Conservation (phyloP, 176 grass and related monocot genomes). For the Chloris gayana region DNA sequence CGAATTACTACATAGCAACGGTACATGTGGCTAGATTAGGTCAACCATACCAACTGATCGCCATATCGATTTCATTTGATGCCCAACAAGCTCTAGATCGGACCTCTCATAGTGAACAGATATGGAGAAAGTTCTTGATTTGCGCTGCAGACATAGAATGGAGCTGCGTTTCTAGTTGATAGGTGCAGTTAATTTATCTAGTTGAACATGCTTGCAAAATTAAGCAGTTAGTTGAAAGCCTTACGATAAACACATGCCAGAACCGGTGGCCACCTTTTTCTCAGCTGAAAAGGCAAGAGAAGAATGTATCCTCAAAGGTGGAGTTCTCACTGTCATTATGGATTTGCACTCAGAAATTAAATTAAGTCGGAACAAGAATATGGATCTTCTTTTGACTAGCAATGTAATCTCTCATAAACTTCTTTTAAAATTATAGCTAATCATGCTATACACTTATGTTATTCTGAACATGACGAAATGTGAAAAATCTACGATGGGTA, state of each 20-base stretch:
- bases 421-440: neutral
- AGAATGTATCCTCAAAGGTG: neutral
- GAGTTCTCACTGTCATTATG: conserved; percentile 15
- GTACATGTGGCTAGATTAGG: too few relatives aligned
- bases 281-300: neutral
- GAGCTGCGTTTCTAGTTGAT: neutral
- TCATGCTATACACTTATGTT: too few relatives aligned
- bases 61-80: too few relatives aligned
- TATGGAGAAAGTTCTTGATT: too few relatives aligned
- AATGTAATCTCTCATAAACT: neutral
- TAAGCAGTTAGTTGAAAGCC: neutral
- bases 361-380: too few relatives aligned
- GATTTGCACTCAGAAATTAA: neutral
- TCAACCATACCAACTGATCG: too few relatives aligned
- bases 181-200: neutral
- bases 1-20: too few relatives aligned
- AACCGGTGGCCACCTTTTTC: neutral
- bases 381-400: neutral
- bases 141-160: too few relatives aligned
- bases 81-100: too few relatives aligned
- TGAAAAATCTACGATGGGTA: too few relatives aligned
- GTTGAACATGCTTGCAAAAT: neutral
- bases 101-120: too few relatives aligned
- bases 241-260: neutral
- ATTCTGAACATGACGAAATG: too few relatives aligned